A percentile compares a stretch with the other conserved stretches of the same genome.
phyloP scores from a whole-genome alignment of 371 early-diverging fungal genomes.

The Mucor circinelloides region DNA sequence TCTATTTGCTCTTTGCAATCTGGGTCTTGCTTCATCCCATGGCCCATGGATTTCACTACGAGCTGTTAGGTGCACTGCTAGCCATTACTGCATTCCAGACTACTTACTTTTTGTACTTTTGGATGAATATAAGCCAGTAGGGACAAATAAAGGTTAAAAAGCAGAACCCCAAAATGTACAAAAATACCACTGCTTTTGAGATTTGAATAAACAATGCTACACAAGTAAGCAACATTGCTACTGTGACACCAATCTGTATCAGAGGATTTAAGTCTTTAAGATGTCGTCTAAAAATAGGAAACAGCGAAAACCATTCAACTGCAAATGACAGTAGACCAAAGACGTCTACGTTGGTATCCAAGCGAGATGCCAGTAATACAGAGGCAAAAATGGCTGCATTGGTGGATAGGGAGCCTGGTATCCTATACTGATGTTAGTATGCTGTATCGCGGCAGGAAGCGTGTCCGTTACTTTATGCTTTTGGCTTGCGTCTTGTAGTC shows the following conservation, averaged over 20 bases:
- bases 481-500: slow-evolving; percentile 73
- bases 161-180: slow-evolving; percentile 68
- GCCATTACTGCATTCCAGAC: not conserved
- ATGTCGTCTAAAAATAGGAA: slow-evolving; percentile 87
- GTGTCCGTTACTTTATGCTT: slow-evolving; percentile 61
- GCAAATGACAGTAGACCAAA: slow-evolving; percentile 89
- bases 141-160: slow-evolving; percentile 89
- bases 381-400: slow-evolving; percentile 96
- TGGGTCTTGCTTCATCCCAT: slow-evolving; percentile 95
- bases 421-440: slow-evolving; percentile 45
- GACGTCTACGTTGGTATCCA: slow-evolving; percentile 82
- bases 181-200: slow-evolving; percentile 68
- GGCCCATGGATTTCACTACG: slow-evolving; percentile 93
- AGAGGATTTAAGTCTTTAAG: slow-evolving; percentile 61
- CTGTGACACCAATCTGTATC: slow-evolving; percentile 64
- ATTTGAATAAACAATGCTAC: slow-evolving; percentile 67
- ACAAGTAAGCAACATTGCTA: slow-evolving; percentile 62
- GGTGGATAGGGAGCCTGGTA: slow-evolving; percentile 91
- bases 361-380: slow-evolving; percentile 90
- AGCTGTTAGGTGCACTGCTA: not conserved
- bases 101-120: slow-evolving; percentile 91
- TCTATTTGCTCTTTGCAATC: slow-evolving; percentile 48
- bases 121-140: slow-evolving; percentile 88
- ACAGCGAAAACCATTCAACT: slow-evolving; percentile 89
- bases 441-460: not conserved